A percentile compares a stretch with the other conserved stretches of the same genome.
These are phyloP conservation scores for Hypocreales sp. DNA, from an alignment of 2,329 filamentous ascomycete species.

Conservation along the genomic window DNA sequence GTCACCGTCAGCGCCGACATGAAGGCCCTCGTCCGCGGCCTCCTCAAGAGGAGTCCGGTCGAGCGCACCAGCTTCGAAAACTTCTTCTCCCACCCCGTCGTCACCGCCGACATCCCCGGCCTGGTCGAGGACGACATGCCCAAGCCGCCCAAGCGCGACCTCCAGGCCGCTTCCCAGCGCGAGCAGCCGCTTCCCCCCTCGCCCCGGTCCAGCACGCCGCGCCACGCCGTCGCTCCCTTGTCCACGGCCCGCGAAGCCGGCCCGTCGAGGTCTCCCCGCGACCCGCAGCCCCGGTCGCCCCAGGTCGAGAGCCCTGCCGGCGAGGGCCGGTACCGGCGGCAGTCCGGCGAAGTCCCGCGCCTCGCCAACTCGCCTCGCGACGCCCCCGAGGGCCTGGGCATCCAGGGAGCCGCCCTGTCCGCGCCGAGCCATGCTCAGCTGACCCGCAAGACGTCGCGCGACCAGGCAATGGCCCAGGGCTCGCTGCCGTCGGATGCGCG, in stretches of 20 bases:
- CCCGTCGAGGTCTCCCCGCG: constrained; percentile 24
- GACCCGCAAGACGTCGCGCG: constrained; percentile 9
- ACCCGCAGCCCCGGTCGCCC: constrained; percentile 24
- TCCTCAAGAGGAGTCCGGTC: constrained; percentile 74
- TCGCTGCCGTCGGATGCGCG: constrained; percentile 16
- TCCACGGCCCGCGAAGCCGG: constrained; percentile 13
- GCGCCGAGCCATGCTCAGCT: constrained; percentile 26
- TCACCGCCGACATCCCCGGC: constrained; percentile 63
- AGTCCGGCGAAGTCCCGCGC: constrained; percentile 13
- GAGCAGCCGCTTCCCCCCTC: constrained; percentile 12
- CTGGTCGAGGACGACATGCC: constrained; percentile 63
- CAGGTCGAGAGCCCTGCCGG: constrained; percentile 26
- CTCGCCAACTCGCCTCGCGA: constrained; percentile 29
- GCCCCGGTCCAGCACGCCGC: constrained; percentile 10
- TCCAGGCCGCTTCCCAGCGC: constrained; percentile 16
- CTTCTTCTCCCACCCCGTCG: constrained; percentile 64
- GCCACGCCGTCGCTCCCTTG: constrained; percentile 22
- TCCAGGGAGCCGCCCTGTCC: constrained; percentile 34
- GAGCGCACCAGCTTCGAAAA: constrained; percentile 75
- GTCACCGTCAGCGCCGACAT: constrained; percentile 57
- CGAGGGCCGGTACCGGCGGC: constrained; percentile 18
- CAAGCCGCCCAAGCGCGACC: constrained; percentile 19
- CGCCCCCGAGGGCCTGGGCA: constrained; percentile 31
- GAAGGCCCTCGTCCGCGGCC: constrained; percentile 62
- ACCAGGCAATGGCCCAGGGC: constrained; percentile 9